Conservation (phyloP, 495 filamentous ascomycete genomes). For the Hypoxylon lienhwacheense region DNA sequence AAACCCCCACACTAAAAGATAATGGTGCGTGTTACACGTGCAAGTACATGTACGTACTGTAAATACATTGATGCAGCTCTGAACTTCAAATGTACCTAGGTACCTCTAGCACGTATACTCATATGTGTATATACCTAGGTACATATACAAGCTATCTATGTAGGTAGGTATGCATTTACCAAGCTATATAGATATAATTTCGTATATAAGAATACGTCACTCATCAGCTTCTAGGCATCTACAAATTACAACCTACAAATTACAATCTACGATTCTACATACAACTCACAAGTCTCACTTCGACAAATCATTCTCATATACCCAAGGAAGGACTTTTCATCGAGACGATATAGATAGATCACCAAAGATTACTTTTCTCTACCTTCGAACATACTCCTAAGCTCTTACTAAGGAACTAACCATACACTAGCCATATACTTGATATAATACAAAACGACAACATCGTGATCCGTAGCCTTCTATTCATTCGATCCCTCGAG, state of each 20-base stretch:
- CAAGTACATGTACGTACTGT: no score
- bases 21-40: background rate
- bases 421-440: background rate
- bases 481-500: background rate
- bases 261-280: background rate
- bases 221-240: no score
- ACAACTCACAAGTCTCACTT: background rate
- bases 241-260: no score
- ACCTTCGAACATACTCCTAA: background rate
- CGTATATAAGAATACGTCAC: no score
- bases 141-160: conserved; percentile 2
- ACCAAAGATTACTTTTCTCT: no score
- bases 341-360: no score
- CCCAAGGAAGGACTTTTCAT: no score
- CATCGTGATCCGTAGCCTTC: no score
- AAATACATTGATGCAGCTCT: no score
- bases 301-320: no score
- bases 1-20: conserved; percentile 10
- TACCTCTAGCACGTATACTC: background rate
- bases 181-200: no score
- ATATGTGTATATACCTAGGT: background rate
- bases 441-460: background rate
- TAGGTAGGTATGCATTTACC: background rate
- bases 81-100: background rate
- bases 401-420: background rate